Conservation (phyloP, 805 yeast species). For the Alloascoidea hylecoeti region DNA sequence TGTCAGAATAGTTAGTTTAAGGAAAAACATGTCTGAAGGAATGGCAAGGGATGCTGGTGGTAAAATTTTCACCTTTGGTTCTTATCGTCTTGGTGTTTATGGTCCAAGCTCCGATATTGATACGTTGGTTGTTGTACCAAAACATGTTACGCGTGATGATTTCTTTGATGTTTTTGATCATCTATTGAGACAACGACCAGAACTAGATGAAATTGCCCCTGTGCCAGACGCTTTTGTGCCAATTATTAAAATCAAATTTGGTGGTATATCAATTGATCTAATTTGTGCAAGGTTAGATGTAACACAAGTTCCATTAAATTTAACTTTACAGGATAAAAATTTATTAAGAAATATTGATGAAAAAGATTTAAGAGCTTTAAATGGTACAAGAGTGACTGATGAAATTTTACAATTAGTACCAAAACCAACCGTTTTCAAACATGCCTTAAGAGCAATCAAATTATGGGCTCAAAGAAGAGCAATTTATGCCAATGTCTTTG, state of each 20-base stretch:
- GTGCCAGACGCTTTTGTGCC: conserved; percentile 99
- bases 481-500: conserved; percentile 86
- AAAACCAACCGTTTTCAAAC: conserved; percentile 82
- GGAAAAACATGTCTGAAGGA: conserved; percentile 89
- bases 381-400: conserved; percentile 96
- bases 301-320: conserved; percentile 64
- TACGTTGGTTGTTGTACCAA: conserved; percentile 92
- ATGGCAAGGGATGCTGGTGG: conserved; percentile 98
- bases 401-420: conserved; percentile 85
- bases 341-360: conserved; percentile 81
- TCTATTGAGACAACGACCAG: conserved; percentile 58
- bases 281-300: conserved; percentile 74
- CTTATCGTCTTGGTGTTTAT: conserved; percentile 88
- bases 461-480: conserved; percentile 96
- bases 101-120: conserved; percentile 99
- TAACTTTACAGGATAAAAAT: conserved; percentile 76
- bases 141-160: conserved; percentile 83
- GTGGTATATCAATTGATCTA: conserved; percentile 88
- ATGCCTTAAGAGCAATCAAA: conserved; percentile 84
- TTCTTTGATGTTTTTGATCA: conserved; percentile 73
- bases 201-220: conserved; percentile 78
- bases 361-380: conserved; percentile 74
- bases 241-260: conserved; percentile 76
- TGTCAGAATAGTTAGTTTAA: conserved; percentile 67
- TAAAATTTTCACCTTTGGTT: conserved; percentile 91